Conservation (phyloP, 2,329 filamentous ascomycete genomes). For the Penicillium sp. region DNA sequence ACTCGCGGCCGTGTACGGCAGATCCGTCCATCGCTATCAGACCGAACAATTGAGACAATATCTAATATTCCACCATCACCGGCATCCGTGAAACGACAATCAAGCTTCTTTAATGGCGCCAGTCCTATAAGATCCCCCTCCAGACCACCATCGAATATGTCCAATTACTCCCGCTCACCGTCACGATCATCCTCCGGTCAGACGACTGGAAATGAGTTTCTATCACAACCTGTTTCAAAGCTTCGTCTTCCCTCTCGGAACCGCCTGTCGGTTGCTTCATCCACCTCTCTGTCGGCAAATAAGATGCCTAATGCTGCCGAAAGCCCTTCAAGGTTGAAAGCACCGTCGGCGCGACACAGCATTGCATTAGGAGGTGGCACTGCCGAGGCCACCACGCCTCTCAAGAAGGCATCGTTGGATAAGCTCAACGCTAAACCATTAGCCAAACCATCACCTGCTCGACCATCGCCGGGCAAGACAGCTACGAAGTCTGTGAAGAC, state of each 20-base stretch:
- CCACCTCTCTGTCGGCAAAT: constrained; percentile 24
- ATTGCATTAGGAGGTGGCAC: constrained; percentile 15
- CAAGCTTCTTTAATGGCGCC: constrained; percentile 73
- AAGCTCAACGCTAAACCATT: constrained; percentile 51
- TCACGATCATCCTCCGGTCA: constrained; percentile 53
- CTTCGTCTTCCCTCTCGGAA: constrained; percentile 40
- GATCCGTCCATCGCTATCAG: constrained; percentile 59
- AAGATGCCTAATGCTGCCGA: constrained; percentile 23
- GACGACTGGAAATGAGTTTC: constrained; percentile 59
- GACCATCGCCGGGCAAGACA: constrained; percentile 58
- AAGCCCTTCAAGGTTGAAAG: constrained; percentile 31
- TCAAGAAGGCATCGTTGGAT: constrained; percentile 18
- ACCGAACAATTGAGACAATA: constrained; percentile 84
- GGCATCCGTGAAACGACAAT: constrained; percentile 66
- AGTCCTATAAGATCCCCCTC: constrained; percentile 65
- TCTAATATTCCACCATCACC: constrained; percentile 79
- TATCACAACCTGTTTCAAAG: constrained; percentile 34
- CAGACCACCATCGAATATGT: constrained; percentile 65
- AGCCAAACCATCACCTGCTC: constrained; percentile 53
- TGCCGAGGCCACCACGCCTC: constrained; percentile 21
- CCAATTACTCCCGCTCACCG: constrained; percentile 47
- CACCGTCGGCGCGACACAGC: constrained; percentile 26
- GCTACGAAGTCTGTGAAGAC: constrained; percentile 59
- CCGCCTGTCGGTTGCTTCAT: constrained; percentile 30
- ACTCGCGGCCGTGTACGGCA: constrained; percentile 27